Conservation (phyloP, 116 monocot species). For the Dioscorea cayenensis region DNA sequence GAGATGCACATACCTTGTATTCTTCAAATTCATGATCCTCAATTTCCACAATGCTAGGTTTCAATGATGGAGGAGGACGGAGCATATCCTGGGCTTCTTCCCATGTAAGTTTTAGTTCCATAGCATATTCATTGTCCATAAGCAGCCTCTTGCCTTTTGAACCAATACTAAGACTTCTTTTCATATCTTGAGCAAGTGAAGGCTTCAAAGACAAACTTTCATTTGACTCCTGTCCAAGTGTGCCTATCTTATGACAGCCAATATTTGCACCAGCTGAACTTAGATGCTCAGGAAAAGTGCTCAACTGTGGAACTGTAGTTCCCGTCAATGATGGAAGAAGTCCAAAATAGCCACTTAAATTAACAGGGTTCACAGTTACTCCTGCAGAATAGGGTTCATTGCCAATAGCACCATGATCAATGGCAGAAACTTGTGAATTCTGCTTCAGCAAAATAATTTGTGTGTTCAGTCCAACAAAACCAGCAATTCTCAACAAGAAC, state of each 20-base stretch:
- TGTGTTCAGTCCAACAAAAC: too few species aligned
- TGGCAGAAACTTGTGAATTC: constrained; percentile 88
- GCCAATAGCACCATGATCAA: constrained; percentile 62
- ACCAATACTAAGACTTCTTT: constrained; percentile 70
- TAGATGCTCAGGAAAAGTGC: constrained; percentile 35
- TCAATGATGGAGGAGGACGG: constrained; percentile 58
- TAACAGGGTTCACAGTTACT: constrained; percentile 48
- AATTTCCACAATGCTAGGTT: constrained; percentile 72
- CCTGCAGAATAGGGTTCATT: constrained; percentile 57
- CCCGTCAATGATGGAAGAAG: constrained; percentile 48
- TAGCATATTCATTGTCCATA: constrained; percentile 74
- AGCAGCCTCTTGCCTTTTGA: constrained; percentile 73
- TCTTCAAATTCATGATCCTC: constrained; percentile 95
- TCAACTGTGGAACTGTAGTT: constrained; percentile 32
- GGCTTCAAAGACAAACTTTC: constrained; percentile 43
- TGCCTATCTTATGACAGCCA: constrained; percentile 50
- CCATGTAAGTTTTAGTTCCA: constrained; percentile 87
- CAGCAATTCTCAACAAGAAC: too few species aligned
- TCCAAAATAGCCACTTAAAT: constrained; percentile 74
- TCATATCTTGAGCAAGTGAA: constrained; percentile 35
- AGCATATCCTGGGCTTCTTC: constrained; percentile 89
- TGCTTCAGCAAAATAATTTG: constrained; percentile 13
- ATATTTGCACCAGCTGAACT: constrained; percentile 33
- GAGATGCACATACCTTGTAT: constrained; percentile 59
- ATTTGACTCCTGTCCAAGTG: constrained; percentile 27